Conservation (phyloP, 75 land plant species). For the Gnetum montanum region DNA sequence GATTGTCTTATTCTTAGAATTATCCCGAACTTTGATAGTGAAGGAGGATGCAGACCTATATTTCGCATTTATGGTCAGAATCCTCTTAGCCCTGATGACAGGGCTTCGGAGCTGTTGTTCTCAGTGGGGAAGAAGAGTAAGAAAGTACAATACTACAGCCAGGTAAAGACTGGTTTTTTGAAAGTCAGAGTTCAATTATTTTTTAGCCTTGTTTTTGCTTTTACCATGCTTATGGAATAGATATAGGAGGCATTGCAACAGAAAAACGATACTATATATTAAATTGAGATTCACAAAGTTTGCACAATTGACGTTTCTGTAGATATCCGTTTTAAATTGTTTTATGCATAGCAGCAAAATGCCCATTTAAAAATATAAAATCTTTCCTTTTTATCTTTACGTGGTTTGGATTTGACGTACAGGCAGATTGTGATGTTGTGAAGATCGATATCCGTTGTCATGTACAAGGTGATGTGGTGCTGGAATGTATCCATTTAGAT, state of each 20-base stretch:
- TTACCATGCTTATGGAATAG: neutral
- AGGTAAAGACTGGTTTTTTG: conserved; percentile 43
- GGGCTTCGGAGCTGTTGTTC: conserved; percentile 52
- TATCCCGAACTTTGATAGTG: conserved; percentile 50
- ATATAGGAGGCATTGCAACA: neutral
- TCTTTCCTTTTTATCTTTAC: neutral
- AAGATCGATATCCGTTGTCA: conserved; percentile 56
- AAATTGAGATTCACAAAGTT: too few species aligned
- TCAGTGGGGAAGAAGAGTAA: conserved; percentile 39
- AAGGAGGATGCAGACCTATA: conserved; percentile 64
- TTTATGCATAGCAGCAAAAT: neutral
- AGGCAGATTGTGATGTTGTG: conserved; percentile 49
- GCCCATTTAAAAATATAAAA: neutral
- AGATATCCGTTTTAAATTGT: too few species aligned
- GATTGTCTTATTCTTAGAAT: conserved; percentile 49
- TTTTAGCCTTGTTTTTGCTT: neutral
- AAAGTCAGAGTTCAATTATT: conserved; percentile 5
- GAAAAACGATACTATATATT: neutral
- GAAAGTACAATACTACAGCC: conserved; percentile 26
- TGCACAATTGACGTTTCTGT: neutral
- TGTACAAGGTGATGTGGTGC: conserved; percentile 73
- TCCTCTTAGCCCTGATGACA: conserved; percentile 28
- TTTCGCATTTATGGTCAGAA: conserved; percentile 64
- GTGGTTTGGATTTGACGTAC: conserved; percentile 5
- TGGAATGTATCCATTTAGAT: conserved; percentile 63